Evolutionary conservation across 805 yeast genomes (phyloP).

Genomic region (Komagataella pastoris): DNA sequence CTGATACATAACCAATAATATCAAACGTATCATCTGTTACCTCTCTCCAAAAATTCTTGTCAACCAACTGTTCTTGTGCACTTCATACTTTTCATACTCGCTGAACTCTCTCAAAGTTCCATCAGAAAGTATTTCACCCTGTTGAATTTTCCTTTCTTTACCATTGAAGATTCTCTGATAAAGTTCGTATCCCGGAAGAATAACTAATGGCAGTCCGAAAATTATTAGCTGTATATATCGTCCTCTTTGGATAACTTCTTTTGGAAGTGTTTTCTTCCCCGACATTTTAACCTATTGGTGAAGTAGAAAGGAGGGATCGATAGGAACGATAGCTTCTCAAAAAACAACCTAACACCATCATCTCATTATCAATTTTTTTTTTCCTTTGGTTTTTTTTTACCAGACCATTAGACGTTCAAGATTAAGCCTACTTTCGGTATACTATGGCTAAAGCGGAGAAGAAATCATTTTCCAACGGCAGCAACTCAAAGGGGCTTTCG

Average conservation of each 20-base stretch:
- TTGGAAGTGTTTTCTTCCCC: slow-evolving; percentile 5
- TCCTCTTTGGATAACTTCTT: slow-evolving; percentile 12
- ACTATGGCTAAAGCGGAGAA: slow-evolving; percentile 51
- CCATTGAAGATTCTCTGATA: slow-evolving; percentile 22
- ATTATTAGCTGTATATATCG: slow-evolving; percentile 16
- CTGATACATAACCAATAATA: too few species aligned
- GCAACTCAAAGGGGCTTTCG: neutral
- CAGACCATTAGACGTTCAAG: neutral
- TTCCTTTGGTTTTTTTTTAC: neutral
- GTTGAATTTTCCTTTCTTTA: slow-evolving; percentile 27
- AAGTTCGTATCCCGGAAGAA: slow-evolving; percentile 17
- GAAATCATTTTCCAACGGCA: slow-evolving; percentile 39
- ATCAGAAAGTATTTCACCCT: slow-evolving; percentile 30
- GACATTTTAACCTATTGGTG: neutral
- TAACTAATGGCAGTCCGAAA: slow-evolving; percentile 15
- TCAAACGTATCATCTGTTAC: slow-evolving; percentile 2
- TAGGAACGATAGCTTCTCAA: slow-evolving; percentile 3
- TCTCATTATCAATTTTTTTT: slow-evolving; percentile 5
- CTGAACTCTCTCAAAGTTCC: slow-evolving; percentile 29
- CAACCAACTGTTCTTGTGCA: slow-evolving; percentile 23
- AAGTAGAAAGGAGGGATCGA: slow-evolving; percentile 4
- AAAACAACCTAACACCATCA: slow-evolving; percentile 9
- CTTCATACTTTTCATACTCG: slow-evolving; percentile 24
- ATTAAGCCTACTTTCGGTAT: neutral
- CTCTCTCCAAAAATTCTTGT: slow-evolving; percentile 29